Conservation (phyloP, 2,329 filamentous ascomycete species). For the Talaromyces albobiverticillius region DNA sequence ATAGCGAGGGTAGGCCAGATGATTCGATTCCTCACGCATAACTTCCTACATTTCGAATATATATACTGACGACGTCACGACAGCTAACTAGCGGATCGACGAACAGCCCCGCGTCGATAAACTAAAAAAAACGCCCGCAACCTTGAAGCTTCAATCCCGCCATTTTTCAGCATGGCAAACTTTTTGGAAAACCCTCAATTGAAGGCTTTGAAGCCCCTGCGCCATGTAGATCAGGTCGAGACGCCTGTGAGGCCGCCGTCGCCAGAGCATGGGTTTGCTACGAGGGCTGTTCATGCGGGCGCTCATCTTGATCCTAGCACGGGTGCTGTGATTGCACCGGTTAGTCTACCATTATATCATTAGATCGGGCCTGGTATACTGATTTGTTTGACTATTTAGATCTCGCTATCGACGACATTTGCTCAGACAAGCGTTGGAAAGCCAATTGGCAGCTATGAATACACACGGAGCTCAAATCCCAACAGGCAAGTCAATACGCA, state of each 20-base stretch:
- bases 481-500: conserved; percentile 68
- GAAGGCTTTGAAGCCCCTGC: conserved; percentile 18
- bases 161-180: conserved; percentile 19
- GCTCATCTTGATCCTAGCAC: conserved; percentile 86
- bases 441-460: conserved; percentile 87
- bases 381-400: conserved; percentile 52
- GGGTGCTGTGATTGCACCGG: conserved; percentile 89
- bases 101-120: no score
- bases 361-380: no score
- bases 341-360: conserved; percentile 32
- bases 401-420: conserved; percentile 94
- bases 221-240: conserved; percentile 47
- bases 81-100: no score
- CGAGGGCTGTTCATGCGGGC: conserved; percentile 90
- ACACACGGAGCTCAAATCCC: conserved; percentile 88
- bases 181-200: conserved; percentile 15
- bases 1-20: no score
- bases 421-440: conserved; percentile 85
- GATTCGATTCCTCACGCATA: no score
- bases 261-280: conserved; percentile 80
- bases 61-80: no score
- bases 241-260: conserved; percentile 72
- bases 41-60: no score
- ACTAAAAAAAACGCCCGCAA: no score
- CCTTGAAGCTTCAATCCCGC: no score